These are phyloP conservation scores for Onygenales sp. DNA, from an alignment of 2,329 filamentous ascomycete species.

Conservation along the genomic window DNA sequence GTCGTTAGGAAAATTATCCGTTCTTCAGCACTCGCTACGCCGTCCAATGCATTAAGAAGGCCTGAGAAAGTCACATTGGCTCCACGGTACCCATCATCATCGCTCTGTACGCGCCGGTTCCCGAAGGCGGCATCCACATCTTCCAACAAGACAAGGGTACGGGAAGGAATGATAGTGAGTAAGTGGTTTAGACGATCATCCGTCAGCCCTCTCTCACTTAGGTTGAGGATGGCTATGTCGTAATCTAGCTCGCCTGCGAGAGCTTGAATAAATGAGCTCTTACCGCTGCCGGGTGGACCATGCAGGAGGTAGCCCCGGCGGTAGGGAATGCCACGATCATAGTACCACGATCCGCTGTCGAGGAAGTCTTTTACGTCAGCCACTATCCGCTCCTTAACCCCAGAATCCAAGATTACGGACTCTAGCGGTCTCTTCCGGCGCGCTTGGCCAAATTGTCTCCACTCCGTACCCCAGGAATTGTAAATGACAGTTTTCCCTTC, in stretches of 20 bases:
- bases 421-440: constrained; percentile 77
- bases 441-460: constrained; percentile 74
- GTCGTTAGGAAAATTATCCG: constrained; percentile 89
- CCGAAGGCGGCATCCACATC: constrained; percentile 87
- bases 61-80: constrained; percentile 92
- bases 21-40: constrained; percentile 90
- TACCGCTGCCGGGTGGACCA: constrained; percentile 82
- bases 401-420: constrained; percentile 77
- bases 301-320: constrained; percentile 81
- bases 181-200: constrained; percentile 83
- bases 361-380: constrained; percentile 77
- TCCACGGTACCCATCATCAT: constrained; percentile 74
- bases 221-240: constrained; percentile 83
- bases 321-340: constrained; percentile 90
- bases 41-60: constrained; percentile 74
- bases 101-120: constrained; percentile 61
- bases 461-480: constrained; percentile 72
- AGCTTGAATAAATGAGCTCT: constrained; percentile 93
- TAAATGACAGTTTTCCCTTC: constrained; percentile 93
- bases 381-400: constrained; percentile 72
- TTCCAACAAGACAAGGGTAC: constrained; percentile 75
- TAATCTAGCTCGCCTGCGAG: constrained; percentile 88
- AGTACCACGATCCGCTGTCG: constrained; percentile 72
- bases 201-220: constrained; percentile 80
- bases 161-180: constrained; percentile 71